phyloP scores from a whole-genome alignment of 2,329 filamentous ascomycete genomes.

The Trichoderma guizhouense region DNA sequence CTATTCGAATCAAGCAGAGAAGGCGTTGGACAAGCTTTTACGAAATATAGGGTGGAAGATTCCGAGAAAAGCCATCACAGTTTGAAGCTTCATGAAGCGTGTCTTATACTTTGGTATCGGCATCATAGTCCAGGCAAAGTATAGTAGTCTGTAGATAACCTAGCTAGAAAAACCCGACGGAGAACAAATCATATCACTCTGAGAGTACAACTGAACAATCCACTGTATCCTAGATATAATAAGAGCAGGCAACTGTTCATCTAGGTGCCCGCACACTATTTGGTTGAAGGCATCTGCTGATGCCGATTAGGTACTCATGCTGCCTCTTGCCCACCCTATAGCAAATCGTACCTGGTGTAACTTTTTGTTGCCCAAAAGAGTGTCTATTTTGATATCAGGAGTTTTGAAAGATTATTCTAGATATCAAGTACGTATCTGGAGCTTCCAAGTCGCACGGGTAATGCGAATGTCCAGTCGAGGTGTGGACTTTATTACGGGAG shows the following conservation, averaged over 20 bases:
- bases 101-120: background rate
- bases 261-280: no score
- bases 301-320: no score
- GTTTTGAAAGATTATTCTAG: background rate
- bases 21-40: background rate
- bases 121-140: background rate
- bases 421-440: background rate
- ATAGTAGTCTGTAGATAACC: background rate
- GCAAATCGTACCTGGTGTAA: background rate
- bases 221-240: no score
- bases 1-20: background rate
- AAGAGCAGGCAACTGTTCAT: no score
- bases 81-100: background rate
- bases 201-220: no score
- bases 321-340: no score
- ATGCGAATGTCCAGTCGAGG: background rate
- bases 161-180: no score
- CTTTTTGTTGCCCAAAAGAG: background rate
- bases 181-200: no score
- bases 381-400: background rate
- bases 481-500: background rate
- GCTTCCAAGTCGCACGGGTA: background rate
- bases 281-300: no score
- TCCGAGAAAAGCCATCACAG: background rate
- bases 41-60: no score